Evolutionary conservation across 805 yeast species (phyloP).

Genomic region (Candida insectorum): DNA sequence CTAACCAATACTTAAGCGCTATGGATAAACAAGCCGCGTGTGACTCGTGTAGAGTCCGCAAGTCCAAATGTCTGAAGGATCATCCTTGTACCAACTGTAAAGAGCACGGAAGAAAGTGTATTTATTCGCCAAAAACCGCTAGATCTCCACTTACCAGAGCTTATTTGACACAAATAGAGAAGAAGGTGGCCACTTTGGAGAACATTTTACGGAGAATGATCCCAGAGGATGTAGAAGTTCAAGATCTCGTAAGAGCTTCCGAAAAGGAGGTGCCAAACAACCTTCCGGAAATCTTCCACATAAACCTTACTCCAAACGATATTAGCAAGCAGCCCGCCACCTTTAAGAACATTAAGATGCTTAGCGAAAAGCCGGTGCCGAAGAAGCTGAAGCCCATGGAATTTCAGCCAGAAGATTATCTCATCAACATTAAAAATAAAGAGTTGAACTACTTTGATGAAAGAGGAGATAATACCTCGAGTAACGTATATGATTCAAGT

Average conservation of each 20-base stretch:
- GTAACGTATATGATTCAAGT: constrained; percentile 17
- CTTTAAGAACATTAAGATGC: constrained; percentile 15
- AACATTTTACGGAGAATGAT: constrained; percentile 30
- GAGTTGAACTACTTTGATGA: constrained; percentile 18
- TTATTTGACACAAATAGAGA: constrained; percentile 76
- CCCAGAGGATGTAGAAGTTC: constrained; percentile 25
- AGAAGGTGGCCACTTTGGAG: constrained; percentile 29
- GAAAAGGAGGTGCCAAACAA: constrained; percentile 11
- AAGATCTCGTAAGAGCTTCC: constrained; percentile 14
- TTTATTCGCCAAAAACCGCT: constrained; percentile 72
- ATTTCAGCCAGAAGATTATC: constrained; percentile 17
- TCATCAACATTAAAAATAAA: constrained; percentile 16
- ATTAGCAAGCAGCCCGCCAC: constrained; percentile 14
- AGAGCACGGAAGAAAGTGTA: constrained; percentile 72
- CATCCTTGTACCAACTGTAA: constrained; percentile 76
- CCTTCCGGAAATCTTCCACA: constrained; percentile 8
- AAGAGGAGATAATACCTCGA: constrained; percentile 12
- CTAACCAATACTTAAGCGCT: too few species aligned
- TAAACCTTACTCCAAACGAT: constrained; percentile 16
- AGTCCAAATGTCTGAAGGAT: constrained; percentile 77
- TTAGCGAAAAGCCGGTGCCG: constrained; percentile 10
- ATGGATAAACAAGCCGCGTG: constrained; percentile 40
- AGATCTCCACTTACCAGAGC: constrained; percentile 82
- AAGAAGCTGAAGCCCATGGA: constrained; percentile 7
- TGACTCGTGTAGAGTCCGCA: constrained; percentile 78